These are phyloP conservation scores for Sphaerulina populicola DNA, from an alignment of 2,329 filamentous ascomycete genomes.

Conservation along the genomic window DNA sequence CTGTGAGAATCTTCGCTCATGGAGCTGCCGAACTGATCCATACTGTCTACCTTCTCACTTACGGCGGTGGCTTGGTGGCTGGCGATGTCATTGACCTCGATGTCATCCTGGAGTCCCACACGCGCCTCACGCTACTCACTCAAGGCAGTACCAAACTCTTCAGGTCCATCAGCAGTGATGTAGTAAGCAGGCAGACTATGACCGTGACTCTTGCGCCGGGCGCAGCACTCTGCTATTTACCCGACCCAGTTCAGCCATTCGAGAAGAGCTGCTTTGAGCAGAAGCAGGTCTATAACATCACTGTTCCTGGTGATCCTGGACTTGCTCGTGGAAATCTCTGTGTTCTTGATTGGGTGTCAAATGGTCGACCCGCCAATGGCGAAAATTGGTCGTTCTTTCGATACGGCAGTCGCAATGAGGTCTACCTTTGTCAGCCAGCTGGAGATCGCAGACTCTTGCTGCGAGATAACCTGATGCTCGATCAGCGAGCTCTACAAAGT, in stretches of 20 bases:
- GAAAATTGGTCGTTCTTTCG: constrained; percentile 78
- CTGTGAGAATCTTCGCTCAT: constrained; percentile 42
- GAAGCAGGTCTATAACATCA: constrained; percentile 62
- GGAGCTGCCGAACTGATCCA: constrained; percentile 50
- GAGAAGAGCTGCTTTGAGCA: constrained; percentile 76
- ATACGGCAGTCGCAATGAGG: constrained; percentile 80
- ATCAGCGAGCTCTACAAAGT: constrained; percentile 30
- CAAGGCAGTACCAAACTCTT: constrained; percentile 93
- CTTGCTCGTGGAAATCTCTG: constrained; percentile 51
- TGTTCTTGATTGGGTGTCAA: constrained; percentile 87
- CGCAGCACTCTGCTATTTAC: constrained; percentile 57
- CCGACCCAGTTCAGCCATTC: constrained; percentile 91
- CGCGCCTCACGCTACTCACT: constrained; percentile 55
- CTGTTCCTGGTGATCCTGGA: constrained; percentile 8
- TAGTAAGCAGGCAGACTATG: constrained; percentile 34
- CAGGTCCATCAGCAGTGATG: constrained; percentile 55
- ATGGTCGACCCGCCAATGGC: constrained; percentile 73
- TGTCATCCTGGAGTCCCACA: constrained; percentile 55
- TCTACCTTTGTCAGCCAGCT: constrained; percentile 52
- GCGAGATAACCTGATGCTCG: constrained; percentile 73
- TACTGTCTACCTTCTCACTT: constrained; percentile 82
- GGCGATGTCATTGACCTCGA: constrained; percentile 72
- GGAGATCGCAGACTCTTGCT: constrained; percentile 55
- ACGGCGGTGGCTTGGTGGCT: constrained; percentile 85
- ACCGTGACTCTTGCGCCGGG: constrained; percentile 42